These are phyloP conservation scores for Leptomonas pyrrhocoris DNA, from an alignment of 208 protist genomes.

Conservation along the genomic window DNA sequence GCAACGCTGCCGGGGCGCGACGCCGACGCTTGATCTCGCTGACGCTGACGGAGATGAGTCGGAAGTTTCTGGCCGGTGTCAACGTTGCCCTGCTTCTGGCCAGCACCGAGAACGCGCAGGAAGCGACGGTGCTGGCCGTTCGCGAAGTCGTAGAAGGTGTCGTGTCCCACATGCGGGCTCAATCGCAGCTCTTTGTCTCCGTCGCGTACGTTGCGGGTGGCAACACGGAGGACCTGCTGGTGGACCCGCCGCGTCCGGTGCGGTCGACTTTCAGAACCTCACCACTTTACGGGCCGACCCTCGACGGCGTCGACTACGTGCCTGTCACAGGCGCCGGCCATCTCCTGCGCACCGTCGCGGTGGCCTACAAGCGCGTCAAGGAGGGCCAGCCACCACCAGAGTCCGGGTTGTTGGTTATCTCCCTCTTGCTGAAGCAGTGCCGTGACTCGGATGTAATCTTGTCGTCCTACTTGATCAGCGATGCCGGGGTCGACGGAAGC, in stretches of 20 bases:
- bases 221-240: conserved; percentile 54
- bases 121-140: conserved; percentile 36
- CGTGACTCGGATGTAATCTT: conserved; percentile 54
- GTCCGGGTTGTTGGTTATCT: conserved; percentile 49
- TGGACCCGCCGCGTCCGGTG: conserved; percentile 15
- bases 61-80: conserved; percentile 61
- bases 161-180: conserved; percentile 32
- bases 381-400: conserved; percentile 11
- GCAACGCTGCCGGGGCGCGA: conserved; percentile 2
- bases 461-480: conserved; percentile 66
- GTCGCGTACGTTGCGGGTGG: conserved; percentile 44
- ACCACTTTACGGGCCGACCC: conserved; percentile 41
- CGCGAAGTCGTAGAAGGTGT: conserved; percentile 50
- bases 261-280: conserved; percentile 41
- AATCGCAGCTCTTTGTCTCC: conserved; percentile 51
- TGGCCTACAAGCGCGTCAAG: conserved; percentile 31
- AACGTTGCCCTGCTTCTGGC: conserved; percentile 62
- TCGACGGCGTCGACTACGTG: conserved; percentile 60
- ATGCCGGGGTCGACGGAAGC: conserved; percentile 32
- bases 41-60: conserved; percentile 47
- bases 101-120: conserved; percentile 38
- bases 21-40: conserved; percentile 39
- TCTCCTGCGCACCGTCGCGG: conserved; percentile 11
- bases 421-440: conserved; percentile 60
- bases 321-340: conserved; percentile 30